Evolutionary conservation across 2,329 filamentous ascomycete species (phyloP), one percentile per base, ranked within the genome.

Genomic region (Hypoxylon sp.): DNA sequence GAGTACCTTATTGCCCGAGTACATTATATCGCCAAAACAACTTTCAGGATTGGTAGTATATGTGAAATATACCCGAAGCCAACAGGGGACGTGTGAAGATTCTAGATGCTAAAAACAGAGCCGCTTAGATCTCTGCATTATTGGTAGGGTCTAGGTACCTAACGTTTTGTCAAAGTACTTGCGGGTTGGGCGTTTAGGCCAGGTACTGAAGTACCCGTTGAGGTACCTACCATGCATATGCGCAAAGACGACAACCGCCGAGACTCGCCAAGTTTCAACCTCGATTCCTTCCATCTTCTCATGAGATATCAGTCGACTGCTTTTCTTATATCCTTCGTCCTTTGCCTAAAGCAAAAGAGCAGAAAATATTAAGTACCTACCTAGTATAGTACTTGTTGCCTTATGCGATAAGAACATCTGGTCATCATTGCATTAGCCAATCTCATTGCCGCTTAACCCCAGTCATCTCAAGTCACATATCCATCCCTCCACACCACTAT

Each of bases 261-360:
- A 45, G 39, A 51, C 39, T 55, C 48, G 48, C 53, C 57, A 54
- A 48, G 67, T 69, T 69, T 69, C 60, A 67, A 52, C 60, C 45
- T 66, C 48, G 53, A 54, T 16, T 43, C 48, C 39, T 29, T 32
- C 59, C 61, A 57, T 39, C 48, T 47, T 69, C 54, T 34, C 52
- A 34, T 30, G 30, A 48, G 39, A 58, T 32, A 21, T 11, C 46
- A 23, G 34, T 32, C 43, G 51, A 34, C 25, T 43, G 25, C 16
- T 43, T 39, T 27, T 47, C 9, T 41, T 29, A 43, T 30, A 21
- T 58, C 29, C 30, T 21, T 46, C 32, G 12, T 56, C 55, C 50
- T 59, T 55, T 27, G 30, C 43, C 58, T 25, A 30, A 16, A 39
- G n/a, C 32, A 39, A 30, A 47, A 30, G 16, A 19, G 23, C 23